phyloP scores from a whole-genome alignment of 768 basidiomycete genomes.

The Lyophyllum semitale region DNA sequence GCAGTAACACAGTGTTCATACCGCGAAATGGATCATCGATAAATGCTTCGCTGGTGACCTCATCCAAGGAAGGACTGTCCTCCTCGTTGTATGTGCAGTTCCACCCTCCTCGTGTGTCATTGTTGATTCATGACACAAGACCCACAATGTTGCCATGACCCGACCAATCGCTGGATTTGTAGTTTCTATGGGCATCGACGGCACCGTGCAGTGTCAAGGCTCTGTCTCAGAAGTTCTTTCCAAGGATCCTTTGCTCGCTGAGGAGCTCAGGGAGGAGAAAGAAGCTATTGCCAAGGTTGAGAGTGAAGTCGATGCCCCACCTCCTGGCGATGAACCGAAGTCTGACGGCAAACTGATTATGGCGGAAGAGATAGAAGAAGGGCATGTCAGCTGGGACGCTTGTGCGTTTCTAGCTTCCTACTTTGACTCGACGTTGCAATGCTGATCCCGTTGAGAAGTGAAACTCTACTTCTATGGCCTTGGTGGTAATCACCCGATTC shows the following conservation, averaged over 20 bases:
- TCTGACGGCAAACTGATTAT: conserved; percentile 63
- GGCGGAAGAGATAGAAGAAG: conserved; percentile 63
- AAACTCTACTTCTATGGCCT: conserved; percentile 40
- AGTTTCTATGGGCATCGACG: conserved; percentile 56
- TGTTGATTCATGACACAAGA: conserved; percentile 27
- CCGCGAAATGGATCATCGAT: conserved; percentile 79
- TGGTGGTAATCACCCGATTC: conserved; percentile 32
- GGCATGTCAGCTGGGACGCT: conserved; percentile 56
- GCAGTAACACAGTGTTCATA: conserved; percentile 49
- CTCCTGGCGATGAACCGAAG: conserved; percentile 22
- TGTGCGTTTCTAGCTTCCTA: conserved; percentile 24
- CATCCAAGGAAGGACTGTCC: conserved; percentile 74
- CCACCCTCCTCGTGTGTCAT: not conserved
- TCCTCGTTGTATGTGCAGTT: conserved; percentile 63
- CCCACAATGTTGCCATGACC: conserved; percentile 54
- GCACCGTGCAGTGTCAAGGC: conserved; percentile 50
- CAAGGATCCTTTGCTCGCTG: conserved; percentile 35
- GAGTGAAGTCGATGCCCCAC: conserved; percentile 23
- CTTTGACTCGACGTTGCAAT: conserved; percentile 5
- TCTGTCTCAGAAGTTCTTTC: conserved; percentile 50
- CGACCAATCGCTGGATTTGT: conserved; percentile 56
- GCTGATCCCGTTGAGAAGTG: conserved; percentile 26
- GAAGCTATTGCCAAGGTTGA: conserved; percentile 26
- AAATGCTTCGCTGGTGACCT: conserved; percentile 82
- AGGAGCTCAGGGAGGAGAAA: conserved; percentile 29